Base-by-base conservation (phyloP, 2,329 filamentous ascomycete genomes). In the Alternaria dauci region DNA sequence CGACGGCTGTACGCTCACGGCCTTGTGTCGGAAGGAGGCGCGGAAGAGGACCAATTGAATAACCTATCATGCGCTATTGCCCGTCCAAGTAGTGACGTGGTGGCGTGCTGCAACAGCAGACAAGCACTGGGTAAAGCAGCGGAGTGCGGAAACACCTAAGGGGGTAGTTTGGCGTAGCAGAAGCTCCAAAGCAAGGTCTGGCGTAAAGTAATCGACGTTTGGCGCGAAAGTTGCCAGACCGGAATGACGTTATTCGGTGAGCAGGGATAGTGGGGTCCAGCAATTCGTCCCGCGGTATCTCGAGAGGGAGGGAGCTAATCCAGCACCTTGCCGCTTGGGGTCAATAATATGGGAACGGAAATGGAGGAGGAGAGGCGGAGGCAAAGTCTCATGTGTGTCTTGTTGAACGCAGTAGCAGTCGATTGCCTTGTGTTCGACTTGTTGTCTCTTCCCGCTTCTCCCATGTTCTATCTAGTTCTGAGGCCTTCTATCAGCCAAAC, bases 191-290 rank as follows among this genome's bases (percentile, higher is more conserved):
- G 54, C 62, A 59, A 59, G 52, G 65, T 55, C 61, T 63, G 66
- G 65, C 65, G 68, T 38, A 30, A 48, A 53, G 52, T 52, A 41
- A 50, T 48, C 41, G 54, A n/a, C 30, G 44, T 41, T 47, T 30
- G 42, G 55, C 43, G 58, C 43, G 41, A 23, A 42, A 67, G 56
- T 61, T 63, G 54, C 59, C 51, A 52, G 62, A 41, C 41, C 42
- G 39, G 56, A 61, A 72, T 76, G 73, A 75, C 74, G 71, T 74
- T 72, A 62, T 66, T 63, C 53, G 53, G 42, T 55, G 59, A 63
- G 59, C 58, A 66, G 66, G 72, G 46, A 32, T 50, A 9, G 46
- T 50, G 46, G 46, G 68, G 65, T 70, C 68, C 61, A 68, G 59
- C 59, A 53, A 66, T 60, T 59, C 18, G 59, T 57, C 46, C 62